Evolutionary conservation across 768 basidiomycete species (phyloP).

Genomic region (Psilocybe subaeruginosa): DNA sequence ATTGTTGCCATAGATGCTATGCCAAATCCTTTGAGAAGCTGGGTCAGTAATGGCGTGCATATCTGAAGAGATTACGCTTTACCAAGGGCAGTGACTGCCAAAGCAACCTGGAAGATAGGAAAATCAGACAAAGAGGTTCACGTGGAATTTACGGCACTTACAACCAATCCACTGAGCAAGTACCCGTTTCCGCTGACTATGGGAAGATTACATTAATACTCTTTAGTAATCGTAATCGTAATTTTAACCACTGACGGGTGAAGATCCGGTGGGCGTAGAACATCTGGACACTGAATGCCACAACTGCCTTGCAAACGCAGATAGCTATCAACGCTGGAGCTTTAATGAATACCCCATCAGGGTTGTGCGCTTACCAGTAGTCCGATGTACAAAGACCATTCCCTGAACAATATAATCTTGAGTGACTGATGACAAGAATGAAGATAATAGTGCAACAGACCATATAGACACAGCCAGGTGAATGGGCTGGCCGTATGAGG

Average conservation of each 20-base stretch:
- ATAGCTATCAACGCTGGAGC: neutral
- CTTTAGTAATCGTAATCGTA: too few relatives aligned
- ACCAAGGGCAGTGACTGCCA: neutral
- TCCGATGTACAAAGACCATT: slow-evolving; percentile 6
- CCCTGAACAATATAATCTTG: neutral
- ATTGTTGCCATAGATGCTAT: neutral
- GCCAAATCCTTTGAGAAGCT: neutral
- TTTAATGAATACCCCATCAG: neutral
- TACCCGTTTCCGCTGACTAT: slow-evolving; percentile 1
- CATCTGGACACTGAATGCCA: slow-evolving; percentile 4
- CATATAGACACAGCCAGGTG: neutral
- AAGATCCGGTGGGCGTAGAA: slow-evolving; percentile 8
- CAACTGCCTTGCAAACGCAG: neutral
- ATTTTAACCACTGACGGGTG: neutral
- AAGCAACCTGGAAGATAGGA: neutral
- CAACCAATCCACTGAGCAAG: neutral
- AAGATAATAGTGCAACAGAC: neutral
- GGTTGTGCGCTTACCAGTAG: neutral
- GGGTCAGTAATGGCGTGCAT: neutral
- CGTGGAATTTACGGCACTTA: neutral
- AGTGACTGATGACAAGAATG: neutral
- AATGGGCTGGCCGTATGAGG: neutral
- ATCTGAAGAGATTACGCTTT: neutral
- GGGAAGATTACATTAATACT: neutral
- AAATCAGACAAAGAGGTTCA: neutral